Evolutionary conservation across 73 alveolate genomes (phyloP).

Genomic region (Stentor roeselii): DNA sequence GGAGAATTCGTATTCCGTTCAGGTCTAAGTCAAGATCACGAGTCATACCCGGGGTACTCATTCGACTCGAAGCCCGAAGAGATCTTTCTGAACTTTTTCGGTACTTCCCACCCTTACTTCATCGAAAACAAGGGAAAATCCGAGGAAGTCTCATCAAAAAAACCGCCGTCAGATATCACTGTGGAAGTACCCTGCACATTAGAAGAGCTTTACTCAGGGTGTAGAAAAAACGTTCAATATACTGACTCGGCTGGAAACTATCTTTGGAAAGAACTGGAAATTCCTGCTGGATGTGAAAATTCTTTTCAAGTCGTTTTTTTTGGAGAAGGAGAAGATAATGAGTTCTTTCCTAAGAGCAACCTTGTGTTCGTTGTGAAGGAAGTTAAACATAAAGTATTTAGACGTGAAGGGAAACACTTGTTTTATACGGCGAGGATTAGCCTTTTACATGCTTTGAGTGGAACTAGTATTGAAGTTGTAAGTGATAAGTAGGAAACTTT

Average conservation of each 20-base stretch:
- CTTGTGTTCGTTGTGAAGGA: slow-evolving; percentile 70
- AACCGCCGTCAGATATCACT: slow-evolving; percentile 57
- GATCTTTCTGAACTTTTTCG: slow-evolving; percentile 91
- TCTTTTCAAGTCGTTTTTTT: slow-evolving; percentile 65
- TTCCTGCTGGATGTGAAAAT: slow-evolving; percentile 76
- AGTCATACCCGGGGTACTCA: slow-evolving; percentile 46
- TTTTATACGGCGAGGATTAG: slow-evolving; percentile 62
- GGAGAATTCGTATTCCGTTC: slow-evolving; percentile 86
- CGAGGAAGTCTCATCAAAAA: slow-evolving; percentile 27
- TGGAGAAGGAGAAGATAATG: slow-evolving; percentile 83
- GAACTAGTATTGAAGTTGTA: slow-evolving; percentile 63
- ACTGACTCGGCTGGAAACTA: slow-evolving; percentile 49
- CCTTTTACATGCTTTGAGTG: slow-evolving; percentile 74
- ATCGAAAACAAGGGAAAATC: not conserved
- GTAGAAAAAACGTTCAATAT: slow-evolving; percentile 69
- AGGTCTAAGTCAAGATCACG: slow-evolving; percentile 62
- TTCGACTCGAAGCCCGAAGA: slow-evolving; percentile 87
- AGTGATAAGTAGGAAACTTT: slow-evolving; percentile 30
- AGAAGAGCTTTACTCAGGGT: slow-evolving; percentile 78
- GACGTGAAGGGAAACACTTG: slow-evolving; percentile 80
- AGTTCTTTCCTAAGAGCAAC: slow-evolving; percentile 50
- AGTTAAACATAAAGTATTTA: slow-evolving; percentile 58
- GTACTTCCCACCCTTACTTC: slow-evolving; percentile 91
- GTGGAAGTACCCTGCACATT: slow-evolving; percentile 73
- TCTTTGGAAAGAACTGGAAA: slow-evolving; percentile 76